These are phyloP conservation scores for Crithidia thermophila DNA, from an alignment of 208 protist genomes.

Conservation along the genomic window DNA sequence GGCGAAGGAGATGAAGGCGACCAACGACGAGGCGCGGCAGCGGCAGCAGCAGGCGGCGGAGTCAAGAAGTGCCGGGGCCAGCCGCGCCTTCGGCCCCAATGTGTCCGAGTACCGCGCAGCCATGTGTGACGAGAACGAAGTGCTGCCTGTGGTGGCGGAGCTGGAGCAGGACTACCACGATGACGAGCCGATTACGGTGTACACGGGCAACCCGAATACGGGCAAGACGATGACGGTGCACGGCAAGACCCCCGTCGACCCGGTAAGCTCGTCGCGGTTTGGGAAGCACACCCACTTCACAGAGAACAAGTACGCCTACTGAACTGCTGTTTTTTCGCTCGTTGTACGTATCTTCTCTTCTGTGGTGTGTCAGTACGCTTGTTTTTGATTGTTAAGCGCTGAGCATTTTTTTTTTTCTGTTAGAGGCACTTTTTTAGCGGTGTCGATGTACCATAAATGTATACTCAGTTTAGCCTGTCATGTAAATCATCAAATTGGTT, in stretches of 20 bases:
- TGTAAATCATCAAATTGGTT: no score
- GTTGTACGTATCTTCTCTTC: conserved; percentile 5
- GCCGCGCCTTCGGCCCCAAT: conserved; percentile 26
- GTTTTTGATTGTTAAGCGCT: conserved; percentile 6
- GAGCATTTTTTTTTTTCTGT: no score
- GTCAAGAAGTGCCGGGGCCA: conserved; percentile 7
- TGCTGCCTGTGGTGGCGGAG: conserved; percentile 56
- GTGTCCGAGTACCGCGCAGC: conserved; percentile 49
- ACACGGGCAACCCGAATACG: conserved; percentile 81
- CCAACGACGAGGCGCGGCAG: conserved; percentile 18
- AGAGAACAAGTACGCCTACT: conserved; percentile 74
- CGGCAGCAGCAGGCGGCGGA: conserved; percentile 17
- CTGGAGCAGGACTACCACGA: conserved; percentile 69
- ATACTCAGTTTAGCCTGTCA: no score
- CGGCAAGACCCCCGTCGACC: conserved; percentile 82
- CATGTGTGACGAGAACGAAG: conserved; percentile 53
- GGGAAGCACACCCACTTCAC: conserved; percentile 87
- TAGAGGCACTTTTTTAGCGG: no score
- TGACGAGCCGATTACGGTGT: conserved; percentile 86
- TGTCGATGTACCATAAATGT: not conserved
- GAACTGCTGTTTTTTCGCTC: conserved; percentile 11
- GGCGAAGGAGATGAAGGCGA: conserved; percentile 46
- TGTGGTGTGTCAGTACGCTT: not conserved
- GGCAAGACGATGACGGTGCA: conserved; percentile 86
- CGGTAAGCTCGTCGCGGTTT: conserved; percentile 52